Conservation (phyloP, 805 yeast species). For the Metschnikowia continentalis region DNA sequence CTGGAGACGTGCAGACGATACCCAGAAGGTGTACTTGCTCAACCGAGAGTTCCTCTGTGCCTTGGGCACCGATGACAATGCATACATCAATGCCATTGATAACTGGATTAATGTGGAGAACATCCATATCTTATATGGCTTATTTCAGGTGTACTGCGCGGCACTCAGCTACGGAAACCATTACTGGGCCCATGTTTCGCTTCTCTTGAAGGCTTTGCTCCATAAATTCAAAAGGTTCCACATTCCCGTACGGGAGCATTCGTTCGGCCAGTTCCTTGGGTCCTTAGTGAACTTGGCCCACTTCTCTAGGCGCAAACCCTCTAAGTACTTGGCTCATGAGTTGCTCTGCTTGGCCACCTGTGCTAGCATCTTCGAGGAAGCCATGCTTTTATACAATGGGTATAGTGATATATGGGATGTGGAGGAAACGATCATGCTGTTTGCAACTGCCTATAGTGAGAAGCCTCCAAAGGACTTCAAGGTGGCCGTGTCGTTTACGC, state of each 20-base stretch:
- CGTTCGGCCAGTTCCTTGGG: slow-evolving; percentile 23
- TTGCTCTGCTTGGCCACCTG: slow-evolving; percentile 6
- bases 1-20: slow-evolving; percentile 22
- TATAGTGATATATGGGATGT: slow-evolving; percentile 26
- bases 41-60: slow-evolving; percentile 25
- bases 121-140: slow-evolving; percentile 23
- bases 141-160: slow-evolving; percentile 27
- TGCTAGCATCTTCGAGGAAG: slow-evolving; percentile 16
- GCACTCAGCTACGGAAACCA: slow-evolving; percentile 17
- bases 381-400: slow-evolving; percentile 29
- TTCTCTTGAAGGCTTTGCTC: slow-evolving; percentile 21
- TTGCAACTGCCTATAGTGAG: slow-evolving; percentile 1
- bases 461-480: slow-evolving; percentile 1
- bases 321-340: slow-evolving; percentile 4
- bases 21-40: slow-evolving; percentile 22
- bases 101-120: slow-evolving; percentile 20
- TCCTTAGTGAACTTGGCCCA: slow-evolving; percentile 14
- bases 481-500: neutral
- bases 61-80: slow-evolving; percentile 20
- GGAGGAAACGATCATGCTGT: slow-evolving; percentile 5
- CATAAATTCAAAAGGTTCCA: slow-evolving; percentile 16
- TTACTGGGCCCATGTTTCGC: slow-evolving; percentile 29
- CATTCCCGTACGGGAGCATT: slow-evolving; percentile 18
- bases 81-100: slow-evolving; percentile 16
- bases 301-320: slow-evolving; percentile 1